phyloP scores from a whole-genome alignment of 768 basidiomycete genomes.

The Tylopilus sp. region DNA sequence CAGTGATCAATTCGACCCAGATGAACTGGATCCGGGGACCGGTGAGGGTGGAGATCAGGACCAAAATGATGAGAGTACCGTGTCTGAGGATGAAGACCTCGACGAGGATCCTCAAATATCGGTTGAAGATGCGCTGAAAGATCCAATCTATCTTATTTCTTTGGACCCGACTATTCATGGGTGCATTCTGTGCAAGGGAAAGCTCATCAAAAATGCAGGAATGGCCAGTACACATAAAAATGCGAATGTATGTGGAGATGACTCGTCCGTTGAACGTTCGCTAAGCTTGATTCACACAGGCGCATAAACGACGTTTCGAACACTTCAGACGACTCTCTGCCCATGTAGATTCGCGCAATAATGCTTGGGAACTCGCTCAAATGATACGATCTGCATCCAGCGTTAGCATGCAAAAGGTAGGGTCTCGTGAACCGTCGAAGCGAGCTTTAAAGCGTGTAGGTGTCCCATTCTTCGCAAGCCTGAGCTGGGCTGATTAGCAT shows the following conservation, averaged over 20 bases:
- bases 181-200: constrained; percentile 72
- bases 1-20: constrained; percentile 27
- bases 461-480: not conserved
- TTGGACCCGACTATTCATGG: constrained; percentile 51
- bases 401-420: not conserved
- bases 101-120: constrained; percentile 45
- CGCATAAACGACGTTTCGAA: constrained; percentile 58
- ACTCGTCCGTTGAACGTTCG: not conserved
- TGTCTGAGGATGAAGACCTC: constrained; percentile 22
- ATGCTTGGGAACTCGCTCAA: constrained; percentile 45
- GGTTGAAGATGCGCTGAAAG: constrained; percentile 54
- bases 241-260: constrained; percentile 56
- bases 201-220: constrained; percentile 56
- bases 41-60: constrained; percentile 26
- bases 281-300: constrained; percentile 36
- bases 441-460: constrained; percentile 62
- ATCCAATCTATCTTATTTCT: constrained; percentile 62
- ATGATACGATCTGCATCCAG: constrained; percentile 5
- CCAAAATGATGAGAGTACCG: constrained; percentile 24
- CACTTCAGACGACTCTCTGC: constrained; percentile 45
- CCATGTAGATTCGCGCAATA: constrained; percentile 39
- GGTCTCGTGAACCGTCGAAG: constrained; percentile 43
- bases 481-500: not conserved
- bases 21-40: constrained; percentile 16
- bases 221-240: constrained; percentile 57